A percentile compares a stretch with the other conserved stretches of the same genome.
Evolutionary conservation across 2,329 filamentous ascomycete genomes (phyloP).

Genomic region (Parastagonospora nodorum): DNA sequence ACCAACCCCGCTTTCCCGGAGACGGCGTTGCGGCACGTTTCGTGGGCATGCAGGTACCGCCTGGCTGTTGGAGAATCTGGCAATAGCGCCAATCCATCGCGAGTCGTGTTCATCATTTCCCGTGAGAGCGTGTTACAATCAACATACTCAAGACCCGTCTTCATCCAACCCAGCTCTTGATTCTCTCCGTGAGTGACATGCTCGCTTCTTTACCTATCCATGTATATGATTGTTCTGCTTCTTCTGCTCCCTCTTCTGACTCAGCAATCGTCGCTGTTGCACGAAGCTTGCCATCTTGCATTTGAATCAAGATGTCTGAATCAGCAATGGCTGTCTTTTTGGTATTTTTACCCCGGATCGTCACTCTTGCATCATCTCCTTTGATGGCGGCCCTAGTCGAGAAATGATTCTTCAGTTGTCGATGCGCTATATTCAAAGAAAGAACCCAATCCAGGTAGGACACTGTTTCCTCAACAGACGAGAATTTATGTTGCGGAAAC

Average conservation of each 20-base stretch:
- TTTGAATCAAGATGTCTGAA: slow-evolving; percentile 26
- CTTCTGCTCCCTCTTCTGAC: slow-evolving; percentile 6
- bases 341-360: slow-evolving; percentile 23
- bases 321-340: slow-evolving; percentile 22
- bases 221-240: slow-evolving; percentile 19
- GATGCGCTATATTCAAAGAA: slow-evolving; percentile 37
- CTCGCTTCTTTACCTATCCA: slow-evolving; percentile 29
- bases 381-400: slow-evolving; percentile 20
- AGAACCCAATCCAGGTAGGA: slow-evolving; percentile 42
- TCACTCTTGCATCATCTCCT: slow-evolving; percentile 28
- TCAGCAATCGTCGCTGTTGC: slow-evolving; percentile 11
- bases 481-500: slow-evolving; percentile 36
- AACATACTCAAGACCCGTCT: background rate
- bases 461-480: slow-evolving; percentile 30
- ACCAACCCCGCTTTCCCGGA: slow-evolving; percentile 1
- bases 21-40: slow-evolving; percentile 2
- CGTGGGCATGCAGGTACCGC: slow-evolving; percentile 5
- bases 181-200: slow-evolving; percentile 24
- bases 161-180: slow-evolving; percentile 32
- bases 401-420: slow-evolving; percentile 32
- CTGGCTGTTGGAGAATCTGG: background rate
- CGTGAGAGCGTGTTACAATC: background rate
- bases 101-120: background rate
- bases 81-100: background rate
- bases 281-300: slow-evolving; percentile 24